Base-by-base conservation (phyloP, 208 protist species). In the Acanthamoeba triangularis region DNA sequence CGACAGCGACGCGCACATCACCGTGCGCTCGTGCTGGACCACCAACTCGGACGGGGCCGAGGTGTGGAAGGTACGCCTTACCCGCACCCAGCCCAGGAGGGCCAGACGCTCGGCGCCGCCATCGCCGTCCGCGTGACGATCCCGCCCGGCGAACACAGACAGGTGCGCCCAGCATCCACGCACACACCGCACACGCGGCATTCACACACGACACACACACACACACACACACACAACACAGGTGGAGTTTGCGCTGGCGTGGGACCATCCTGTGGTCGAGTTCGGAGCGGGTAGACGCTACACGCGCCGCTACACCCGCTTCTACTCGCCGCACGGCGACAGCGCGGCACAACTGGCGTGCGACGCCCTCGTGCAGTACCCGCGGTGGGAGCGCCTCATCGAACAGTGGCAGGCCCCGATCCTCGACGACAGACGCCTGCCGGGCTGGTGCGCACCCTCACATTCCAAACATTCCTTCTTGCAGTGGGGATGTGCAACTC, bases 201-300 rank as follows among this genome's bases (percentile, higher is more conserved):
- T 63, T 25, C 20, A 65, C 25, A 65, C 25, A 65, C 59, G 1
- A 5, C 25, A 65, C 14, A 65, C 25, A 65, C 6, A 65, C 1
- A 7, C 25, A 65, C 25, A 65, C 1, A 7, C 25, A 5, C 25
- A 65, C 14, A 65, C 25, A 65, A 65, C 10, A 3, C 5, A 96
- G n/a, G 52, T 97, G 10, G 94, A 84, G 47, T 98, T 98, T 94
- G 20, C 87, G 25, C 88, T 98, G 28, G 61, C 96, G 8, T 98
- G 97, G 97, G 97, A 98, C 65, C 13, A 78, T 33, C 97, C 97
- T n/a, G 47, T 97, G 6, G 95, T 90, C 8, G n/a, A 67, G 16
- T 98, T 97, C 30, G 93, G 90, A 41, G 23, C 37, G 11, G 76
- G 74, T 23, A 2, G 52, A 11, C 30, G 37, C 16, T 97, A 97